A percentile compares a stretch with the other conserved stretches of the same genome.
Conservation (phyloP, 2,329 filamentous ascomycete genomes). For the Xylariomycetidae sp. region DNA sequence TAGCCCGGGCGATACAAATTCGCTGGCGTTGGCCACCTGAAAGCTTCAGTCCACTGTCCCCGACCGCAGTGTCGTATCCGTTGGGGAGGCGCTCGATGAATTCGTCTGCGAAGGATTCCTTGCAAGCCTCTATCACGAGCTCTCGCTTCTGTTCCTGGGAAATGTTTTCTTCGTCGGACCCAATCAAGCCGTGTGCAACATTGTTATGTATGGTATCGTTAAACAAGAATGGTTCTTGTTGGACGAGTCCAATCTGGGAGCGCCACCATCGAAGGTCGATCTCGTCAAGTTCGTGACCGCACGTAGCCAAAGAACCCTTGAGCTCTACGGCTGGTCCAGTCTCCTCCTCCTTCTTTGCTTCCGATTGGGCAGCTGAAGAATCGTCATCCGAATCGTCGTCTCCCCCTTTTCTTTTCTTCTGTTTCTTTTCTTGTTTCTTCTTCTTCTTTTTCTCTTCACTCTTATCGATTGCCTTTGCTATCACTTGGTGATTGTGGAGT, state of each 20-base stretch:
- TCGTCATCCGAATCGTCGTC: conserved; percentile 25
- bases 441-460: conserved; percentile 37
- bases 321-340: conserved; percentile 40
- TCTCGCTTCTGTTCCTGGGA: conserved; percentile 49
- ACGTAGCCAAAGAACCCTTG: conserved; percentile 47
- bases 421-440: conserved; percentile 30
- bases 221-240: conserved; percentile 64
- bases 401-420: conserved; percentile 22
- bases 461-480: conserved; percentile 43
- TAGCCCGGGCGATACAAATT: conserved; percentile 69
- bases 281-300: conserved; percentile 46
- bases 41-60: conserved; percentile 70
- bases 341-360: conserved; percentile 22
- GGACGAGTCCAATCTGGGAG: conserved; percentile 57
- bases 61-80: conserved; percentile 67
- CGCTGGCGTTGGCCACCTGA: conserved; percentile 84
- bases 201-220: conserved; percentile 60
- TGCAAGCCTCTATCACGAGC: conserved; percentile 58
- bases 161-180: conserved; percentile 46
- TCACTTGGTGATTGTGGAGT: conserved; percentile 45
- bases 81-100: conserved; percentile 60
- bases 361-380: too few relatives aligned
- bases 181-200: conserved; percentile 52
- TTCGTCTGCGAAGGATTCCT: conserved; percentile 63
- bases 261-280: conserved; percentile 60